Base-by-base conservation (phyloP, 768 basidiomycete genomes). In the Amanita pseudoporphyria region DNA sequence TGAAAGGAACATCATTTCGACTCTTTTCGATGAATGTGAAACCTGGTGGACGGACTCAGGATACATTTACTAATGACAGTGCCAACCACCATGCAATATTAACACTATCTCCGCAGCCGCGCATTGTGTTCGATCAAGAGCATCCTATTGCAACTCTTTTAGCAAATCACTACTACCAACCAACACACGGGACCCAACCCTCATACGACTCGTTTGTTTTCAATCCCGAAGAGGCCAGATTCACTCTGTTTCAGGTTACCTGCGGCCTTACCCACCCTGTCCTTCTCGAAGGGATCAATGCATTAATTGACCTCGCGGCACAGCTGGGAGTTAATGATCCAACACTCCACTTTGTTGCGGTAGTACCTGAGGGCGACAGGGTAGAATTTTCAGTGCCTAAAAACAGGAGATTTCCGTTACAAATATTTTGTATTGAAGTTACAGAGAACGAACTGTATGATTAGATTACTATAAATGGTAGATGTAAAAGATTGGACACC, bases 201-300 rank as follows among this genome's bases (percentile, higher is more conserved):
- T 45, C 51, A 36, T 52, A 37, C 32, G 51, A 52, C 51, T 52
- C 51, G 32, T 52, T 52, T 39, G 39, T 52, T 39, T 52, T 28
- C 39, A 45, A 52, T 24, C 51, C 44, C 26, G 36, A 26, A 44
- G 24, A 19, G 32, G 37, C 51, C n/a, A 19, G 31, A 45, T 18
- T 46, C 22, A 52, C 35, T 28, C 32, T 45, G 24, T 45, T 52
- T 36, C 50, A 52, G 50, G 50, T 52, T 36, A 45, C 50, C 32
- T 42, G 45, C 24, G 50, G 50, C 9, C 30, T 5, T 42, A 36
- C 30, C 22, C 44, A 46, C 51, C 36, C n/a, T n/a, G n/a, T n/a
- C n/a, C n/a, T n/a, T n/a, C n/a, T n/a, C 26, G 22, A 26, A 38
- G 51, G 51, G 35, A 46, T 52, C 43, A 38, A 36, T 40, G n/a